A percentile compares a stretch with the other conserved stretches of the same genome.
These are phyloP conservation scores for Tricholoma furcatifolium DNA, from an alignment of 768 basidiomycete species.

Conservation along the genomic window DNA sequence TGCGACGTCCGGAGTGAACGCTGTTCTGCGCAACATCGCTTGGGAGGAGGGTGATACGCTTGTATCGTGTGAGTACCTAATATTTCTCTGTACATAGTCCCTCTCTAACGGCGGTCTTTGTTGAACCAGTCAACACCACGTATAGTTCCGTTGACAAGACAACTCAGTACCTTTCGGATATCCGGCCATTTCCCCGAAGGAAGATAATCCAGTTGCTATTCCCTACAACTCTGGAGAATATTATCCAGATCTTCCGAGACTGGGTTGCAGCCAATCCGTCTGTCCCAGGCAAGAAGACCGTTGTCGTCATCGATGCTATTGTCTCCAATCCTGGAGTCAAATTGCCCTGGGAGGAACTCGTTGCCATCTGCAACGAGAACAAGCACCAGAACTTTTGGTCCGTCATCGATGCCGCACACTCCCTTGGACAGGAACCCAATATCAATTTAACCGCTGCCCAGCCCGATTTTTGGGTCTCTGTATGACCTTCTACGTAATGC, in stretches of 20 bases:
- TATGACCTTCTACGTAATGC: neutral
- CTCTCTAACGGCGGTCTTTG: neutral
- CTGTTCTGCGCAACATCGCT: slow-evolving; percentile 56
- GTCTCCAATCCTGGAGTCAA: slow-evolving; percentile 60
- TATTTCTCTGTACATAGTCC: neutral
- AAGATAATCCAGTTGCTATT: slow-evolving; percentile 43
- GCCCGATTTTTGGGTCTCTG: slow-evolving; percentile 4
- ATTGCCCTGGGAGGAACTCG: slow-evolving; percentile 76
- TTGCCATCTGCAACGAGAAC: slow-evolving; percentile 59
- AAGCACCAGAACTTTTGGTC: slow-evolving; percentile 44
- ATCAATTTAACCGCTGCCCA: neutral
- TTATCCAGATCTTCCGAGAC: slow-evolving; percentile 31
- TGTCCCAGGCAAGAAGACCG: slow-evolving; percentile 37
- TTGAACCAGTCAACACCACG: slow-evolving; percentile 9
- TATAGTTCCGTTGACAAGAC: slow-evolving; percentile 56
- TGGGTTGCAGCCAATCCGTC: slow-evolving; percentile 9
- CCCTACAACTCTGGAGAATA: slow-evolving; percentile 50
- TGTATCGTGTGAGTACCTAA: slow-evolving; percentile 39
- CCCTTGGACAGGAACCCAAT: neutral
- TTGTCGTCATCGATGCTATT: slow-evolving; percentile 76
- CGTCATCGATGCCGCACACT: slow-evolving; percentile 36
- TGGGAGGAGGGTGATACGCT: slow-evolving; percentile 64
- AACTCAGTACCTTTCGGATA: slow-evolving; percentile 54
- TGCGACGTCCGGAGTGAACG: slow-evolving; percentile 56
- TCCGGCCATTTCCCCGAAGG: slow-evolving; percentile 45